Evolutionary conservation across 208 protist genomes (phyloP).

Genomic region (Trypanosoma mega): DNA sequence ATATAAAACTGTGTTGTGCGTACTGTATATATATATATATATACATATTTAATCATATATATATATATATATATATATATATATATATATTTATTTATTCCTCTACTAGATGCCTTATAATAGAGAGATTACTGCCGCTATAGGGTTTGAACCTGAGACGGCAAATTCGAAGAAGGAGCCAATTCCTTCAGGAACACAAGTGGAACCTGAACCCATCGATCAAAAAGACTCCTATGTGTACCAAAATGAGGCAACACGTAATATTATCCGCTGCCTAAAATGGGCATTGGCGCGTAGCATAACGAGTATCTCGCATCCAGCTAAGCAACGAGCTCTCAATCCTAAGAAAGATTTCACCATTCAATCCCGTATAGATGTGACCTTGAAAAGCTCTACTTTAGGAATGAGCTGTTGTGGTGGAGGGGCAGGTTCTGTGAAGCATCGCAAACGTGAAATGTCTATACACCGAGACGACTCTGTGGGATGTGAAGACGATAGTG

Average conservation of each 20-base stretch:
- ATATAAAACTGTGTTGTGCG: too few relatives aligned
- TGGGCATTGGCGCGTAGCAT: constrained; percentile 74
- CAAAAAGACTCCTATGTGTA: neutral
- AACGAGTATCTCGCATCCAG: constrained; percentile 75
- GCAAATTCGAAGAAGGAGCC: too few relatives aligned
- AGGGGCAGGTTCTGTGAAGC: constrained; percentile 8
- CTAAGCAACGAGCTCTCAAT: constrained; percentile 80
- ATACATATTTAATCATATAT: too few relatives aligned
- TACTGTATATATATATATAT: too few relatives aligned
- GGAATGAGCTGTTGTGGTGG: constrained; percentile 33
- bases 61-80: too few relatives aligned
- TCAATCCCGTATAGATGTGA: constrained; percentile 56
- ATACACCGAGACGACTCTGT: neutral
- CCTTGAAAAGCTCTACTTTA: neutral
- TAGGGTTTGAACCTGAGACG: neutral
- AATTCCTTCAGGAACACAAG: constrained; percentile 14
- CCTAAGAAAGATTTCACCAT: constrained; percentile 81
- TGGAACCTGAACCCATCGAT: neutral
- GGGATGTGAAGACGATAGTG: constrained; percentile 33
- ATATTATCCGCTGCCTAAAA: constrained; percentile 81
- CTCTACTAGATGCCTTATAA: constrained; percentile 52
- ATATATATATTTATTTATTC: too few relatives aligned
- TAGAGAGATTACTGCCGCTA: constrained; percentile 3
- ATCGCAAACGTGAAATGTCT: neutral
- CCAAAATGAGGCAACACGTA: constrained; percentile 47